Percentiles rank a stretch among this genome's conserved stretches.
Conservation (phyloP, 495 filamentous ascomycete species). For the Penicillium lagena region DNA sequence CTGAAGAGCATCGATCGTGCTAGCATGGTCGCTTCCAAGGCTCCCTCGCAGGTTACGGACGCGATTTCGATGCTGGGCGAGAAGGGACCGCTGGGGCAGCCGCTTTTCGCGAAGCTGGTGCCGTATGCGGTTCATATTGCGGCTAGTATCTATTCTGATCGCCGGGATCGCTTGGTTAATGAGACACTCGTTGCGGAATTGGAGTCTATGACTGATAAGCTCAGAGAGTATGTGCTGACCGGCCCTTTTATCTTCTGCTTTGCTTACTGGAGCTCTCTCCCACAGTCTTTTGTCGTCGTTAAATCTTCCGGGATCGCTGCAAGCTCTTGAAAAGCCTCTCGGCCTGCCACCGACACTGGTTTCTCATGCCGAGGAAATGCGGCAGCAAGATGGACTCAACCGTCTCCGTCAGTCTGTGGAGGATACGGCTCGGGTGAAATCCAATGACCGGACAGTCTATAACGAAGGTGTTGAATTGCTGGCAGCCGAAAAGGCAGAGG, state of each 20-base stretch:
- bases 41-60: slow-evolving; percentile 77
- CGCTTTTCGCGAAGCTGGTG: slow-evolving; percentile 85
- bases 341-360: slow-evolving; percentile 80
- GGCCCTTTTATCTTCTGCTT: background rate
- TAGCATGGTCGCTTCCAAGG: slow-evolving; percentile 74
- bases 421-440: slow-evolving; percentile 80
- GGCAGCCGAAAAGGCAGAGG: slow-evolving; percentile 73
- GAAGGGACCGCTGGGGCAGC: slow-evolving; percentile 70
- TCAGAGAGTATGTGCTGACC: slow-evolving; percentile 58
- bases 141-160: slow-evolving; percentile 90
- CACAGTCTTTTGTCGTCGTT: slow-evolving; percentile 63
- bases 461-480: slow-evolving; percentile 75
- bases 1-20: slow-evolving; percentile 80
- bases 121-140: slow-evolving; percentile 95
- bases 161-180: slow-evolving; percentile 82
- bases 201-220: slow-evolving; percentile 69
- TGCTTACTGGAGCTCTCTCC: slow-evolving; percentile 5
- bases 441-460: slow-evolving; percentile 66
- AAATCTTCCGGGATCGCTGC: slow-evolving; percentile 87
- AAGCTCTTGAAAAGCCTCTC: slow-evolving; percentile 90
- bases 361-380: slow-evolving; percentile 89
- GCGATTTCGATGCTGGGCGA: slow-evolving; percentile 75
- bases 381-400: slow-evolving; percentile 82
- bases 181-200: slow-evolving; percentile 77
- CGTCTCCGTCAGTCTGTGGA: slow-evolving; percentile 68